Base-by-base conservation (phyloP, 129 eudicot species). In the Glebionis coronaria region DNA sequence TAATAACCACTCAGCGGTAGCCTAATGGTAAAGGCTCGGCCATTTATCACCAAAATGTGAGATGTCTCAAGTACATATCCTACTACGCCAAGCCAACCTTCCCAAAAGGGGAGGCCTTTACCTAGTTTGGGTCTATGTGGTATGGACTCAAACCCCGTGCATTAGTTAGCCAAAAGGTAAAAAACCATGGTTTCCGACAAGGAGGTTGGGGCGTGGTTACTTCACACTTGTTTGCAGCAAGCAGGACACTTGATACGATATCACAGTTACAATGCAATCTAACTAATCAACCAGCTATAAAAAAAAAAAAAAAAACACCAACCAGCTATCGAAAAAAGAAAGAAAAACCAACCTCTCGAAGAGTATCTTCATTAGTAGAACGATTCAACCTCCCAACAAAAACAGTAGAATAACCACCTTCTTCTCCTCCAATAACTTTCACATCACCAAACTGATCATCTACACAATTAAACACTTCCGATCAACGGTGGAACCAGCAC, bases 371-470 rank as follows among this genome's bases (percentile, higher is more conserved):
- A 9, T 88, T 82, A 23, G 99, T 89, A 57, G 76, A 63, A 28
- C 72, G 90, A 79, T 92, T 86, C 70, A 94, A 89, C 44, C 75
- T 93, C 21, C 85, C 93, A 16, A 94, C 88, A 52, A 94, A 94
- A 44, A 94, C 56, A 59, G 93, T 89, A 77, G 84, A 89, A 68
- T 86, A 87, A 1, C 42, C 42, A 35, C 42, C 42, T 68, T 97
- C 93, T 76, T 89, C 95, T 45, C 83, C 95, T 1, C 88, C 96
- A 18, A 65, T 84, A 12, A 87, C 96, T 68, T 94, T 94, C 0
- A 88, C 93, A 75, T 89, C 97, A 3, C 99, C 99, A 4, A 89
- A 87, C 0, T 95, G 93, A 66, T 94, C 99, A 81, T 94, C 98
- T 92, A 80, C 72, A 58, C 60, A 11, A 46, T 9, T 4, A 28